Percentiles rank a stretch among this genome's conserved stretches.
phyloP scores from a whole-genome alignment of 495 filamentous ascomycete species.

The Rostrohypoxylon terebratum region DNA sequence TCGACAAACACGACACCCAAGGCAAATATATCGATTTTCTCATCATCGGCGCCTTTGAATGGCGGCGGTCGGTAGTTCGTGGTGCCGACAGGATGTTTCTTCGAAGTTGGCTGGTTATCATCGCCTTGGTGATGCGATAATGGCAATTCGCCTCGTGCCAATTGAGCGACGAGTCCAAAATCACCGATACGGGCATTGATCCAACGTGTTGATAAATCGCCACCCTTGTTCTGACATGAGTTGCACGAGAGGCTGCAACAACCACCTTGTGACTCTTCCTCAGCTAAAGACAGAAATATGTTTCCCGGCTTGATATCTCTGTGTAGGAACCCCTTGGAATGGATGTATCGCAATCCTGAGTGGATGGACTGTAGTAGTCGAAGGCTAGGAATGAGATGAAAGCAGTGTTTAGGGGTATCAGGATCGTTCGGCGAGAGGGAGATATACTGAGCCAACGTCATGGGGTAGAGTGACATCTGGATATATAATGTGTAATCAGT shows the following conservation, averaged over 20 bases:
- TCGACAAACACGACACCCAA: conserved; percentile 68
- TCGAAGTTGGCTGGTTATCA: not conserved
- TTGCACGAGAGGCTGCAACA: conserved; percentile 51
- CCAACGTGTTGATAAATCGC: conserved; percentile 49
- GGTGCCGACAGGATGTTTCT: conserved; percentile 37
- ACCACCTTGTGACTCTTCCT: conserved; percentile 34
- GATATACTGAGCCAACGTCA: conserved; percentile 62
- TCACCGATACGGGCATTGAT: conserved; percentile 67
- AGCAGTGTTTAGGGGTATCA: conserved; percentile 59
- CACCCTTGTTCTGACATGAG: conserved; percentile 23
- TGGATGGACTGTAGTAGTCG: conserved; percentile 47
- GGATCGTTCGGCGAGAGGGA: conserved; percentile 20
- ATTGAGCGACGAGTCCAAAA: conserved; percentile 67
- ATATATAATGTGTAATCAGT: conserved; percentile 64
- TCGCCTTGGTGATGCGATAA: conserved; percentile 13
- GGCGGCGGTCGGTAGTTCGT: conserved; percentile 47
- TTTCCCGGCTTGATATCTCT: conserved; percentile 99
- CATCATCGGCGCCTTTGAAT: conserved; percentile 55
- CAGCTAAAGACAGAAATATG: conserved; percentile 80
- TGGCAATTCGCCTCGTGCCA: conserved; percentile 54
- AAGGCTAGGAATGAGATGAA: conserved; percentile 63
- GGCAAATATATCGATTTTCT: conserved; percentile 66
- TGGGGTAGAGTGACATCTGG: conserved; percentile 68
- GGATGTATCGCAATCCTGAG: conserved; percentile 69
- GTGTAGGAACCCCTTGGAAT: conserved; percentile 90